Base-by-base conservation (phyloP, 768 basidiomycete species). In the Kwoniella newhampshirensis region DNA sequence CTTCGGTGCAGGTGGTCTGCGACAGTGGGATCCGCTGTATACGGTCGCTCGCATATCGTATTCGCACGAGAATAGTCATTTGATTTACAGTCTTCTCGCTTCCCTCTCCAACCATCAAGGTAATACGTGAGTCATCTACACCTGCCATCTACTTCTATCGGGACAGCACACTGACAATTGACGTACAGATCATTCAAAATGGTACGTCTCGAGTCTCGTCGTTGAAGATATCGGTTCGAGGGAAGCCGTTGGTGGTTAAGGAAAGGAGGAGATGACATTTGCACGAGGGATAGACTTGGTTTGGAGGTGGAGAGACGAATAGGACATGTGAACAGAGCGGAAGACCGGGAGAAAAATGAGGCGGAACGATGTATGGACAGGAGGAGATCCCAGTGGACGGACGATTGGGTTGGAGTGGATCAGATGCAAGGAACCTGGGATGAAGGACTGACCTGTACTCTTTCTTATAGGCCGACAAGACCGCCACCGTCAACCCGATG, bases 401-500 rank as follows among this genome's bases (percentile, higher is more conserved):
- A 18, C 1, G 8, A 30, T 7, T 40, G 23, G 28, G 40, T n/a
- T 8, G 18, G 7, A n/a, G 40, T 8, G 40, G 17, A 42, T 42
- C 21, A 44, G n/a, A n/a, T n/a, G n/a, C n/a, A n/a, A n/a, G n/a
- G n/a, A n/a, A n/a, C n/a, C 9, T 12, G 28, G 50, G 49, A 42
- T 25, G 26, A 15, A 32, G 21, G 36, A 43, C 56, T 58, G 25
- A 58, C 47, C 20, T 39, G 36, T 28, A 44, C 11, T 54, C 30
- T 23, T 17, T 27, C 27, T 13, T 49, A 12, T 59, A 78, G 77
- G 77, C 77, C 66, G 77, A 78, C 67, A 75, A 77, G 65, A 76
- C 73, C 64, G 71, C 75, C 74, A 69, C 74, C 66, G 66, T 73
- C 64, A 94, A 96, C 84, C 85, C 87, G 77, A 91, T 92, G 91